Conservation (phyloP, 2,329 filamentous ascomycete species). For the Botrytis sinoallii region DNA sequence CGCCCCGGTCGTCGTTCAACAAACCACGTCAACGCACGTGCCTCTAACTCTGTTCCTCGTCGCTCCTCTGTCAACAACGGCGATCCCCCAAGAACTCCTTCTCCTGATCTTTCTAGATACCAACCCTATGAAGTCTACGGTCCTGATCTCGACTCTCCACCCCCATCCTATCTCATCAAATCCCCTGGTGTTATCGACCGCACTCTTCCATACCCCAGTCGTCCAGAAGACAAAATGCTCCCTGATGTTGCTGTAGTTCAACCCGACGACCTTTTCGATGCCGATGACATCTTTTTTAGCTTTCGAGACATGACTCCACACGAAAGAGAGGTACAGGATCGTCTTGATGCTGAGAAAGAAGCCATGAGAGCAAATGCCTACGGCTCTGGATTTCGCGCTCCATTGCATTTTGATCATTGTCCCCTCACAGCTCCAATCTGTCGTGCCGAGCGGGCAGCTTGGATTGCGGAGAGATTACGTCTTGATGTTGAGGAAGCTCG, state of each 20-base stretch:
- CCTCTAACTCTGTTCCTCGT: neutral
- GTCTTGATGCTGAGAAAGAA: neutral
- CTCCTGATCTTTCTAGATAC: neutral
- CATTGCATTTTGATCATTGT: neutral
- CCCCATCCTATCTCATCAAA: constrained; percentile 2
- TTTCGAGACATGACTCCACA: neutral
- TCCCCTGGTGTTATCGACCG: neutral
- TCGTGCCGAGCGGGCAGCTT: neutral
- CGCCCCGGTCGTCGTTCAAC: neutral
- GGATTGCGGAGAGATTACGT: neutral
- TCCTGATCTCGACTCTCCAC: neutral
- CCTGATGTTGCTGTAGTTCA: neutral
- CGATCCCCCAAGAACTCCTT: neutral
- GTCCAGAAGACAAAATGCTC: neutral
- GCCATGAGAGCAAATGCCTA: neutral
- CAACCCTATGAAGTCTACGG: neutral
- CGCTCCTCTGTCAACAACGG: neutral
- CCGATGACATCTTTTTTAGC: neutral
- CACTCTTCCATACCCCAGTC: neutral
- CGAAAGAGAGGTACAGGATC: neutral
- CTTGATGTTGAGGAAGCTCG: neutral
- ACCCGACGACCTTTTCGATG: constrained; percentile 1
- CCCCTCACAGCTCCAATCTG: neutral
- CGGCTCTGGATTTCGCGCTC: neutral
- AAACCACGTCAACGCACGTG: too few species aligned